Conservation (phyloP, 2,329 filamentous ascomycete species). For the Zalaria sp. region DNA sequence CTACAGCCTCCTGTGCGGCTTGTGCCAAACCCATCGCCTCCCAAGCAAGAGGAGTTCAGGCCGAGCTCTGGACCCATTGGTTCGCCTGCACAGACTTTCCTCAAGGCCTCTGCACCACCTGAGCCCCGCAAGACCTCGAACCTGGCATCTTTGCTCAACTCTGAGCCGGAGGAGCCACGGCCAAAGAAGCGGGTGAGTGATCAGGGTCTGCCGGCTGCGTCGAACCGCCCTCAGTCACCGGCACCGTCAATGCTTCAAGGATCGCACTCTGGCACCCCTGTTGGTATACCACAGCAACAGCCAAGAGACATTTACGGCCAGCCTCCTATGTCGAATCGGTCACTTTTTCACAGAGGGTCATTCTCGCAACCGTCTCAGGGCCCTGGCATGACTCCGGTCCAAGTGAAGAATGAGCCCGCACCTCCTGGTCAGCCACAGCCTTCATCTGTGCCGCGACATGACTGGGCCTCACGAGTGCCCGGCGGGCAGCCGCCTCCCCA, state of each 20-base stretch:
- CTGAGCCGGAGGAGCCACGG: constrained; percentile 18
- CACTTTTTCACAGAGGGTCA: constrained; percentile 2
- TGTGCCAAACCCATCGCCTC: constrained; percentile 12
- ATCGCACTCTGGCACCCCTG: constrained; percentile 1
- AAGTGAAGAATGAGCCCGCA: constrained; percentile 3
- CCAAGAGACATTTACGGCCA: constrained; percentile 5
- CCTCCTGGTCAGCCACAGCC: constrained; percentile 7
- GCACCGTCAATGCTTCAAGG: constrained; percentile 3
- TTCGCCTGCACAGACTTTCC: constrained; percentile 4
- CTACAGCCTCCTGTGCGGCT: constrained; percentile 5
- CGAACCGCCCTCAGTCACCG: constrained; percentile 7
- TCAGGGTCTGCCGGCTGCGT: constrained; percentile 11
- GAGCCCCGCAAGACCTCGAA: constrained; percentile 23
- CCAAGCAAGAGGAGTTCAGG: constrained; percentile 17
- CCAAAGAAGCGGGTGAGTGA: constrained; percentile 13
- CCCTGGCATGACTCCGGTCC: constrained; percentile 1
- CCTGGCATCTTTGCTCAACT: constrained; percentile 19
- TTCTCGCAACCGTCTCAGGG: constrained; percentile 2
- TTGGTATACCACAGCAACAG: not conserved
- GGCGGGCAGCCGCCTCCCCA: constrained; percentile 7
- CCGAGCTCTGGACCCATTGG: constrained; percentile 13
- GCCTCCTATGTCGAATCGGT: constrained; percentile 4
- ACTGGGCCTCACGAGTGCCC: constrained; percentile 11
- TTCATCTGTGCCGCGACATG: constrained; percentile 9
- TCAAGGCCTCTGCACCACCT: constrained; percentile 2